phyloP scores from a whole-genome alignment of 495 filamentous ascomycete species.

The Aspergillus indologenus region DNA sequence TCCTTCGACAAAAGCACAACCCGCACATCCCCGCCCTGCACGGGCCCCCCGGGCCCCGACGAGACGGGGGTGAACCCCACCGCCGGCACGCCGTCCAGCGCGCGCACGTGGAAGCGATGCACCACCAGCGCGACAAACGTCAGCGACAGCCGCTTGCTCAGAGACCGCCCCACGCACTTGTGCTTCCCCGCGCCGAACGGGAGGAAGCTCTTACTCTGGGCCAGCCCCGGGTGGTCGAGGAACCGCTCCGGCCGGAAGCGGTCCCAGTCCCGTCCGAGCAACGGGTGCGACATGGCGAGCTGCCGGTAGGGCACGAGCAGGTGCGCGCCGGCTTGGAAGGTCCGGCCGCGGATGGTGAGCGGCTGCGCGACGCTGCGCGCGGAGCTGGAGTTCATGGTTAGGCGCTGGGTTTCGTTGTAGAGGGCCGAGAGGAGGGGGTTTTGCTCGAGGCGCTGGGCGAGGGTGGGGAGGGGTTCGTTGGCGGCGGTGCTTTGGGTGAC shows the following conservation, averaged over 20 bases:
- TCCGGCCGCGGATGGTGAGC: slow-evolving; percentile 2
- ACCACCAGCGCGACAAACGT: slow-evolving; percentile 2
- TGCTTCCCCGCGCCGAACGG: slow-evolving; percentile 6
- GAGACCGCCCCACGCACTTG: slow-evolving; percentile 1
- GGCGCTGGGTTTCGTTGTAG: slow-evolving; percentile 6
- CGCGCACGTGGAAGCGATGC: not conserved
- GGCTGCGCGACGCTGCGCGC: not conserved
- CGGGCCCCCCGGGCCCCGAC: slow-evolving; percentile 1
- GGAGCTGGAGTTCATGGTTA: slow-evolving; percentile 3
- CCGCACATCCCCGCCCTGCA: not conserved
- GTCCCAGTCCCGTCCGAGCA: slow-evolving; percentile 4
- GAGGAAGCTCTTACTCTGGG: slow-evolving; percentile 4
- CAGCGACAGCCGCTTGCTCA: slow-evolving; percentile 1
- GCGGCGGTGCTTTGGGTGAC: too few relatives aligned
- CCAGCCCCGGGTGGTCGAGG: not conserved
- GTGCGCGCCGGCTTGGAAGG: not conserved
- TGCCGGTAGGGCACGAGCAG: slow-evolving; percentile 1
- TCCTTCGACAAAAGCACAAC: too few relatives aligned
- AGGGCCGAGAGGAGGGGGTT: slow-evolving; percentile 5
- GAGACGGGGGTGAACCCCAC: slow-evolving; percentile 1
- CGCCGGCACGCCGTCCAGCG: slow-evolving; percentile 1
- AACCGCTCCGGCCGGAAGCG: slow-evolving; percentile 6
- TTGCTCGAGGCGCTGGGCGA: slow-evolving; percentile 1
- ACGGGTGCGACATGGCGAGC: slow-evolving; percentile 8
- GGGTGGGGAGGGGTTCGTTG: slow-evolving; percentile 1